A percentile compares a stretch with the other conserved stretches of the same genome.
Evolutionary conservation across 768 basidiomycete genomes (phyloP).

Genomic region (Scleroderma citrinum): DNA sequence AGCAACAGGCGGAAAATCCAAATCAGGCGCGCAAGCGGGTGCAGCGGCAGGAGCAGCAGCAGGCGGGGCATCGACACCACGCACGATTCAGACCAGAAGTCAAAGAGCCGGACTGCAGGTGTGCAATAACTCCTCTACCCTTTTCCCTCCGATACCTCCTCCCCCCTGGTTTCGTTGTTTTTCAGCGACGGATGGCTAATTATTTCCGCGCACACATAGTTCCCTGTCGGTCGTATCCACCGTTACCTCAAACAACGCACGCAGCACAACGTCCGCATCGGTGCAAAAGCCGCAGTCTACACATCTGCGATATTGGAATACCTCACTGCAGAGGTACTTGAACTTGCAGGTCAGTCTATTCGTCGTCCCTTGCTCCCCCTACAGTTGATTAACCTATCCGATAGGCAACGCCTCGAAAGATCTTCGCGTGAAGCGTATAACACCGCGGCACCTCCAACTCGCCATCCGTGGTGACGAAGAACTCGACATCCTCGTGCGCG

Average conservation of each 20-base stretch:
- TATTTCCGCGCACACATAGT: conserved; percentile 38
- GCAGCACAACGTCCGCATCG: conserved; percentile 91
- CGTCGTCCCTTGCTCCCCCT: not conserved
- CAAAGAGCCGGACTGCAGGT: conserved; percentile 88
- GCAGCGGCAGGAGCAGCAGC: conserved; percentile 26
- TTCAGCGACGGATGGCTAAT: not conserved
- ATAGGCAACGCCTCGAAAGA: conserved; percentile 95
- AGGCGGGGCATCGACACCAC: conserved; percentile 18
- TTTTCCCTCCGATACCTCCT: not conserved
- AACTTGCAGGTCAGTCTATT: conserved; percentile 73
- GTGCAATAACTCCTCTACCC: conserved; percentile 8
- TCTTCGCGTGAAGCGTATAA: conserved; percentile 95
- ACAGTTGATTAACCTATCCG: not conserved
- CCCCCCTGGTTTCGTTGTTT: conserved; percentile 3
- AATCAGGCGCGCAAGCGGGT: conserved; percentile 34
- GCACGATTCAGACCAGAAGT: conserved; percentile 60
- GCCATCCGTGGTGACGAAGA: conserved; percentile 98
- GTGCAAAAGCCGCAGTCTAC: conserved; percentile 96
- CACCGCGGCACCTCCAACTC: conserved; percentile 90
- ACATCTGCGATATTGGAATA: conserved; percentile 96
- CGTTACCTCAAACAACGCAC: conserved; percentile 90
- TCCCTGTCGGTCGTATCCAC: conserved; percentile 97
- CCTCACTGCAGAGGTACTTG: conserved; percentile 92
- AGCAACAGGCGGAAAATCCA: conserved; percentile 60
- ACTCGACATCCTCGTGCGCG: conserved; percentile 89